Base-by-base conservation (phyloP, 129 eudicot genomes). In the Centaurea solstitialis region DNA sequence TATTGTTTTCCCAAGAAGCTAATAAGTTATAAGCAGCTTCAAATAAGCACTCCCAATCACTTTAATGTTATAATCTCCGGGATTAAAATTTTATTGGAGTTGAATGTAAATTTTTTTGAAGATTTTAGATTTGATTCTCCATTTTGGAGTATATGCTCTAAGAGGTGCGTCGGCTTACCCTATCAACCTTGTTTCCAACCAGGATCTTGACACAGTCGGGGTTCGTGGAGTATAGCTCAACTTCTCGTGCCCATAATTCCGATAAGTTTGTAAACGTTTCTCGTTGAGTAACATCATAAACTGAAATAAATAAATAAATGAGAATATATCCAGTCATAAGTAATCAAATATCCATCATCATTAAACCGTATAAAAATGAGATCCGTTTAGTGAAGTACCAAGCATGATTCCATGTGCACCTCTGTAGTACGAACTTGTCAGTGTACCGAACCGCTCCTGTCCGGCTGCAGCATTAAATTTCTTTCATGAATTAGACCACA, bases 371-470 rank as follows among this genome's bases (percentile, higher is more conserved):
- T 64, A 33, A 43, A 67, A 6, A 10, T 20, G 70, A 62, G 6
- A 26, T 12, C 5, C 1, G 53, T 5, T 12, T 50, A 11, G 24
- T 37, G 30, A 26, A 87, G 28, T 91, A 94, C 98, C 98, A 10
- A 94, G 93, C 81, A 94, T 80, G 37, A 94, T 88, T 21, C 98
- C 98, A 80, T 94, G 98, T 64, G 98, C 97, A 23, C 95, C 97
- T 88, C 98, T 82, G 83, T 91, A 94, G 81, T 94, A 94, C 7
- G 98, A 94, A 82, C 93, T 90, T 67, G 86, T 88, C 78, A 94
- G 78, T 68, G 93, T 84, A 79, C 98, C 90, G 72, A 91, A 94
- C 79, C 95, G 90, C 87, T 94, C 98, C 75, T 94, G 98, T 72
- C 98, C 98, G 71, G 94, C 98, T 94, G 91, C 87, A 87, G 3